phyloP scores from a whole-genome alignment of 2,329 filamentous ascomycete species.

The Aspergillus brasiliensis region DNA sequence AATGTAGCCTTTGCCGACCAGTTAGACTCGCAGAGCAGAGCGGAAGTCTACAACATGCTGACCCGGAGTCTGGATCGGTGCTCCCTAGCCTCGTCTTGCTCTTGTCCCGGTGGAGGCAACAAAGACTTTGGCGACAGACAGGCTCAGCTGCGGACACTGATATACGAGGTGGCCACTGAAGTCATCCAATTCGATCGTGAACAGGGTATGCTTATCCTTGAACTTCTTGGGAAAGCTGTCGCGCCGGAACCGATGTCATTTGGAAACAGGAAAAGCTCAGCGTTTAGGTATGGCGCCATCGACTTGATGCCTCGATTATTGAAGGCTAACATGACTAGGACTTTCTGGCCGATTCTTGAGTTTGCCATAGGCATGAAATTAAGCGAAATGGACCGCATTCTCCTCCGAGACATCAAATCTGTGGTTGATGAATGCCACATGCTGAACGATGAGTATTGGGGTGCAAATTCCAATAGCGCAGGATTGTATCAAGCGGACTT shows the following conservation, averaged over 20 bases:
- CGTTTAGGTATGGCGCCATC: not conserved
- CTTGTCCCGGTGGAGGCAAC: not conserved
- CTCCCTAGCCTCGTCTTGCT: not conserved
- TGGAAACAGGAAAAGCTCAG: not conserved
- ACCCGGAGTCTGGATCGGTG: not conserved
- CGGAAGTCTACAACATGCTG: not conserved
- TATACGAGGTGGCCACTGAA: not conserved
- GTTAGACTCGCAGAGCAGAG: not conserved
- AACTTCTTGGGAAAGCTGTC: not conserved
- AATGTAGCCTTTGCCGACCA: not conserved
- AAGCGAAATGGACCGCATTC: not conserved
- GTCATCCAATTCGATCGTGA: not conserved
- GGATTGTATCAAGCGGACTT: not conserved
- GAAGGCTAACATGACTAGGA: not conserved
- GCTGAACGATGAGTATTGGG: slow-evolving; percentile 3
- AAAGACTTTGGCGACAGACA: not conserved
- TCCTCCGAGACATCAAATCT: not conserved
- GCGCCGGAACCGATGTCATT: not conserved
- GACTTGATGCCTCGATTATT: not conserved
- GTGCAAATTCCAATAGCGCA: not conserved
- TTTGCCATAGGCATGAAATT: not conserved
- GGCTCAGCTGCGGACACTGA: not conserved
- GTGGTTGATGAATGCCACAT: slow-evolving; percentile 1
- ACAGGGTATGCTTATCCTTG: not conserved
- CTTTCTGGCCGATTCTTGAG: slow-evolving; percentile 2